A percentile compares a stretch with the other conserved stretches of the same genome.
Evolutionary conservation across 257 asterid species (phyloP).

Genomic region (Petunia axillaris): DNA sequence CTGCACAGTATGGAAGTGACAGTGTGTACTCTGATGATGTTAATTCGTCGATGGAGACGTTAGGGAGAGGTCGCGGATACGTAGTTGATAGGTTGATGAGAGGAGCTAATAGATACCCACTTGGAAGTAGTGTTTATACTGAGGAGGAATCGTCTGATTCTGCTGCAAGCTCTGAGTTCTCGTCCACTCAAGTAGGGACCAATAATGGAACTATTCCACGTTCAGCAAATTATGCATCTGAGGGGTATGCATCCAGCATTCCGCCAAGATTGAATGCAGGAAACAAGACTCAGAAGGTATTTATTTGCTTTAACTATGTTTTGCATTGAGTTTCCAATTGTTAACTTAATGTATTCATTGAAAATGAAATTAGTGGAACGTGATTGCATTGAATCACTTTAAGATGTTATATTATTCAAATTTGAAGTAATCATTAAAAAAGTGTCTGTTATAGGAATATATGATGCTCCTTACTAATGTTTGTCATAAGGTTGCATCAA

Average conservation of each 20-base stretch:
- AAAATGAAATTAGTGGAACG: not conserved
- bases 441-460: not conserved
- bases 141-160: constrained; percentile 58
- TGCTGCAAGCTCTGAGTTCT: constrained; percentile 55
- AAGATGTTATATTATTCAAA: not conserved
- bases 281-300: constrained; percentile 37
- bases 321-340: not conserved
- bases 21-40: constrained; percentile 45
- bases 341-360: not conserved
- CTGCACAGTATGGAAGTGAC: constrained; percentile 43
- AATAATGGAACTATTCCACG: constrained; percentile 35
- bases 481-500: constrained; percentile 3
- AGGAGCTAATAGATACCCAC: constrained; percentile 42
- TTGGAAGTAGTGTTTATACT: constrained; percentile 39
- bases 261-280: constrained; percentile 35
- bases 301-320: not conserved
- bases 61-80: constrained; percentile 40
- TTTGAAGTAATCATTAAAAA: not conserved
- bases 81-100: constrained; percentile 37
- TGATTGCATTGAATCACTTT: not conserved
- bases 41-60: constrained; percentile 50
- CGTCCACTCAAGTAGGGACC: constrained; percentile 45
- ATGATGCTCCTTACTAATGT: constrained; percentile 10
- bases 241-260: constrained; percentile 34
- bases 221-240: constrained; percentile 34